phyloP scores from a whole-genome alignment of 495 filamentous ascomycete genomes.

The Aspergillus panamensis region DNA sequence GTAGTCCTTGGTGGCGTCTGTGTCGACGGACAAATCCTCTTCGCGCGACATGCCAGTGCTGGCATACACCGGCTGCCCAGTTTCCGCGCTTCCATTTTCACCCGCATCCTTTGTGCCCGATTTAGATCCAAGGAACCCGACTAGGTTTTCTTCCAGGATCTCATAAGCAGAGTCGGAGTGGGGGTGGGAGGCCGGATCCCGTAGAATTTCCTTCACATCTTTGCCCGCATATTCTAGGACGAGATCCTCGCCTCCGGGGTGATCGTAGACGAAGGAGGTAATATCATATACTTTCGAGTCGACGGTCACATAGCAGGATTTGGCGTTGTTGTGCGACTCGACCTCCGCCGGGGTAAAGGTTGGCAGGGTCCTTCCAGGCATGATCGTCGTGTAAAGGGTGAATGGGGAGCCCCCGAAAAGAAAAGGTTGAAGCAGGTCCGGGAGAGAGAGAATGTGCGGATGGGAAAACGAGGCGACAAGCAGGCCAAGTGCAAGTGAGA shows the following conservation, averaged over 20 bases:
- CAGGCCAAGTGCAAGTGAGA: conserved; percentile 8
- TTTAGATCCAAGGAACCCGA: conserved; percentile 65
- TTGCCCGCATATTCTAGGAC: conserved; percentile 88
- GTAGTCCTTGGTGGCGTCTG: conserved; percentile 71
- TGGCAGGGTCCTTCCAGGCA: conserved; percentile 63
- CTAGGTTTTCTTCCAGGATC: conserved; percentile 75
- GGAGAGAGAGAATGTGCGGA: neutral
- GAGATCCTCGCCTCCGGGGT: conserved; percentile 87
- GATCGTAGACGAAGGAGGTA: conserved; percentile 79
- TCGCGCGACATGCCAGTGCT: conserved; percentile 79
- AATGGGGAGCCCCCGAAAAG: neutral
- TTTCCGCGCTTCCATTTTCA: conserved; percentile 39
- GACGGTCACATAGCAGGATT: conserved; percentile 91
- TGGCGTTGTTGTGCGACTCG: conserved; percentile 68
- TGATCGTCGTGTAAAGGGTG: conserved; percentile 21
- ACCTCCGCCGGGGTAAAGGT: conserved; percentile 77
- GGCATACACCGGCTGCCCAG: conserved; percentile 53
- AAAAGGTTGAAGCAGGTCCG: neutral
- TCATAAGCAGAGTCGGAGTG: conserved; percentile 93
- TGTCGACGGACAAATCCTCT: conserved; percentile 83
- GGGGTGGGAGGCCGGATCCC: conserved; percentile 75
- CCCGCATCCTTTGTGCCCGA: conserved; percentile 27
- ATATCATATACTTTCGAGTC: conserved; percentile 93
- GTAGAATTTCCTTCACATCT: conserved; percentile 79
- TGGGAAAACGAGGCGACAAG: conserved; percentile 7